Evolutionary conservation across 176 grass and related monocot genomes (phyloP).

Genomic region (Urochloa ruziziensis): DNA sequence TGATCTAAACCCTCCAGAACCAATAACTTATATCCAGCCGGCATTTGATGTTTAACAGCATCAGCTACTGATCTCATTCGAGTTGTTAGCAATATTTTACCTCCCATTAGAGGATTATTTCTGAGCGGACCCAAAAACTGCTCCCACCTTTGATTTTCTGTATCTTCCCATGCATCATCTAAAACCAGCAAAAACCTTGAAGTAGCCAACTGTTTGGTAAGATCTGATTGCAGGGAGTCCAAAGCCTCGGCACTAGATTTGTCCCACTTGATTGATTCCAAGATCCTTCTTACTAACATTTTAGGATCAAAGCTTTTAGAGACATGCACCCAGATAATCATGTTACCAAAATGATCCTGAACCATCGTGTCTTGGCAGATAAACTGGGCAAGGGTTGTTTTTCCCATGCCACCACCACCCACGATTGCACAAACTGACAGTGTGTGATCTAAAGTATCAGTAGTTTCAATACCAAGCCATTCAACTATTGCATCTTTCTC

Average conservation of each 20-base stretch:
- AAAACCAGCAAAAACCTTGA: conserved; percentile 34
- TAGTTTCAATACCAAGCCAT: not conserved
- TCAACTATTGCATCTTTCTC: conserved; percentile 13
- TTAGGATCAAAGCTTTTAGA: conserved; percentile 28
- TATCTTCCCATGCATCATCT: conserved; percentile 52
- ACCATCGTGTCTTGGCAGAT: conserved; percentile 30
- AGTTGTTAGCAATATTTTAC: conserved; percentile 49
- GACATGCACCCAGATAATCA: conserved; percentile 36
- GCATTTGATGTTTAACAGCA: not conserved
- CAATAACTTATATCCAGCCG: not conserved
- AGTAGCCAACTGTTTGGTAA: not conserved
- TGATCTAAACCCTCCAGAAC: not conserved
- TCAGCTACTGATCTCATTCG: conserved; percentile 12
- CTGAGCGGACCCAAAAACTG: conserved; percentile 17
- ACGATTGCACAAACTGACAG: conserved; percentile 8
- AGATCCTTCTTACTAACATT: conserved; percentile 21
- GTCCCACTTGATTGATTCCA: not conserved
- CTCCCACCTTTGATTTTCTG: conserved; percentile 4
- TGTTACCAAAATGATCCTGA: conserved; percentile 17
- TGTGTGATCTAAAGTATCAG: not conserved
- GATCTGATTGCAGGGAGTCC: not conserved
- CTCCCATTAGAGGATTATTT: conserved; percentile 1
- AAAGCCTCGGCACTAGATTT: conserved; percentile 5
- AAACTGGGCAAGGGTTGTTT: conserved; percentile 40
- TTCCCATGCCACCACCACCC: conserved; percentile 28